Percentiles rank a stretch among this genome's conserved stretches.
phyloP scores from a whole-genome alignment of 345 rosid species.

The Acer saccharum region DNA sequence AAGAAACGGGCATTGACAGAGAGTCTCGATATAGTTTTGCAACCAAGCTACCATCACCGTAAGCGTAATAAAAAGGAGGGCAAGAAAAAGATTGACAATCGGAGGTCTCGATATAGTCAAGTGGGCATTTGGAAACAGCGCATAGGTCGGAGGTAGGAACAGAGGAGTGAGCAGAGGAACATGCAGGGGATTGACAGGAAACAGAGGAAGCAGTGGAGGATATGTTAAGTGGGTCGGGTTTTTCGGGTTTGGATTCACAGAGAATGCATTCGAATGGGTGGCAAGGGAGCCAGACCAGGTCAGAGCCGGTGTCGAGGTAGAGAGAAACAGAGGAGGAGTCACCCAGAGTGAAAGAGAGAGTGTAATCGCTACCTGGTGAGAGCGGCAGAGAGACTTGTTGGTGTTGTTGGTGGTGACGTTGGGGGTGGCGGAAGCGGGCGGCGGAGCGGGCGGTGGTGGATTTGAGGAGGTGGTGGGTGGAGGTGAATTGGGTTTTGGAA shows the following conservation, averaged over 20 bases:
- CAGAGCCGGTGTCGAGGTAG: slow-evolving; percentile 94
- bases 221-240: slow-evolving; percentile 33
- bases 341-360: slow-evolving; percentile 65
- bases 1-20: slow-evolving; percentile 47
- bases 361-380: slow-evolving; percentile 86
- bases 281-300: slow-evolving; percentile 97
- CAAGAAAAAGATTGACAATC: slow-evolving; percentile 72
- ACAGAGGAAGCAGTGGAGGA: slow-evolving; percentile 56
- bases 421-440: slow-evolving; percentile 58
- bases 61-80: slow-evolving; percentile 87
- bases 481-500: slow-evolving; percentile 51
- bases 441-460: slow-evolving; percentile 72
- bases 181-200: slow-evolving; percentile 64
- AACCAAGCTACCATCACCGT: slow-evolving; percentile 87
- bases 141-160: slow-evolving; percentile 74
- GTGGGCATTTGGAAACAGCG: slow-evolving; percentile 78
- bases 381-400: slow-evolving; percentile 81
- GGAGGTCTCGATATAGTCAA: slow-evolving; percentile 71
- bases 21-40: slow-evolving; percentile 64
- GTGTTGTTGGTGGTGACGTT: slow-evolving; percentile 25
- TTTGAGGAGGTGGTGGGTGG: slow-evolving; percentile 81
- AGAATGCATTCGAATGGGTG: slow-evolving; percentile 86
- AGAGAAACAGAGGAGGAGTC: slow-evolving; percentile 59
- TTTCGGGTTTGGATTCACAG: slow-evolving; percentile 67
- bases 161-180: slow-evolving; percentile 84